Base-by-base conservation (phyloP, 805 yeast genomes). In the Ogataea corticis region DNA sequence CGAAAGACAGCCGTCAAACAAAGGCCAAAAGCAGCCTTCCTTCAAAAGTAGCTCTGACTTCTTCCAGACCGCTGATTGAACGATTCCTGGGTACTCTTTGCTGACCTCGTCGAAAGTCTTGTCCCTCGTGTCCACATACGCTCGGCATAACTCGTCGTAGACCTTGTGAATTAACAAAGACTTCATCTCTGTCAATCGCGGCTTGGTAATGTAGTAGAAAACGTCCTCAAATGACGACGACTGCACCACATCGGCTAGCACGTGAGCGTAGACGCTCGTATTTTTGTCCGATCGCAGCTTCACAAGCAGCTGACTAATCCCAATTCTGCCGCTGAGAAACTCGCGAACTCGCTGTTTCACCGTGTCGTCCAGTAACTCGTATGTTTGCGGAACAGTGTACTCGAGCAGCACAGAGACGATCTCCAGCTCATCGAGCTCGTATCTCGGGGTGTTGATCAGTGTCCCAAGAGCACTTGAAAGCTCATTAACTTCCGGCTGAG, bases 311-410 rank as follows among this genome's bases (percentile, higher is more conserved):
- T 58, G 62, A 4, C 59, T 56, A 2, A 63, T 3, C 0, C 62
- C 64, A 1, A 62, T 51, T 32, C 60, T 44, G n/a, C 50, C 49
- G 10, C 44, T 33, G n/a, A 63, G 36, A 10, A 57, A 31, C 7
- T 37, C 43, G 11, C 27, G 11, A 0, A 57, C 19, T 1, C 21
- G 16, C 1, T 16, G 7, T 23, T 50, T 41, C 2, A 44, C 15
- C 1, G 41, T 27, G 1, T 21, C 2, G 11, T 54, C 57, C 9
- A 53, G 14, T 13, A 60, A 27, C 2, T 13, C n/a, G 36, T 57
- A 62, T 1, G 56, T 46, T 6, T 57, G 52, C 1, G 61, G 62
- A 16, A 61, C 38, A 2, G 48, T 48, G 18, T 38, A 33, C 3
- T 45, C 31, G 2, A 62, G 25, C 25, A 63, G 23, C 3, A 37